A percentile compares a stretch with the other conserved stretches of the same genome.
Evolutionary conservation across 139 green algal species (phyloP).

Genomic region (Eudorina sp.): DNA sequence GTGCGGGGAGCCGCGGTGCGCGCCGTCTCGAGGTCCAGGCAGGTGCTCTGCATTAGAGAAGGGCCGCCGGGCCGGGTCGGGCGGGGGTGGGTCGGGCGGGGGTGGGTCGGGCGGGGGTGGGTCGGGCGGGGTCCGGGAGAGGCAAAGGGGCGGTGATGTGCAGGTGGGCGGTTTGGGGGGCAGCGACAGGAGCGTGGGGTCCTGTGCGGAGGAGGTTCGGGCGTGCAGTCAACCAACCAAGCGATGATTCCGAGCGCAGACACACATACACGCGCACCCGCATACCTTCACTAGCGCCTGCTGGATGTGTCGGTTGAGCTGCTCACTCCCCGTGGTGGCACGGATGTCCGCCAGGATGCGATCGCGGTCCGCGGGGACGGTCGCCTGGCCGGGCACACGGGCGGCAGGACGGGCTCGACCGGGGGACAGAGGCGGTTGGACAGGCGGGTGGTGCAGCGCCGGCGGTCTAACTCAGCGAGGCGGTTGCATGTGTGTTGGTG

Average conservation of each 20-base stretch:
- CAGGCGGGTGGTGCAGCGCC: no score
- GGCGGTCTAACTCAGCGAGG: no score
- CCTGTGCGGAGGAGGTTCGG: no score
- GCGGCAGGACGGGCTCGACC: not conserved
- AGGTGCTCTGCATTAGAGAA: not conserved
- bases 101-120: not conserved
- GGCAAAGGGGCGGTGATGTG: no score
- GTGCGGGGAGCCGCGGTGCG: not conserved
- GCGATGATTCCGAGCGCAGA: no score
- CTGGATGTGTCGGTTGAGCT: conserved; percentile 31
- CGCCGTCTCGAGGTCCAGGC: not conserved
- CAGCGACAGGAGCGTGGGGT: no score
- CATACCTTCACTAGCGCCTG: conserved; percentile 37
- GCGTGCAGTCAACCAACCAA: no score
- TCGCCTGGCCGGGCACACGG: conserved; percentile 3
- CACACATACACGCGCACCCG: no score
- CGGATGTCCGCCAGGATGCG: conserved; percentile 52
- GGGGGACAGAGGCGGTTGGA: not conserved
- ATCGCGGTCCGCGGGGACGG: not conserved
- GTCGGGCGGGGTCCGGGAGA: no score
- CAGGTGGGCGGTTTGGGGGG: no score
- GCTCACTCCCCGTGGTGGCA: not conserved
- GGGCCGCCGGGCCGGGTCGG: not conserved
- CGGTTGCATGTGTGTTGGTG: no score
- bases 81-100: not conserved